A percentile compares a stretch with the other conserved stretches of the same genome.
These are phyloP conservation scores for Diaporthe humulicola DNA, from an alignment of 2,329 filamentous ascomycete genomes.

Conservation along the genomic window DNA sequence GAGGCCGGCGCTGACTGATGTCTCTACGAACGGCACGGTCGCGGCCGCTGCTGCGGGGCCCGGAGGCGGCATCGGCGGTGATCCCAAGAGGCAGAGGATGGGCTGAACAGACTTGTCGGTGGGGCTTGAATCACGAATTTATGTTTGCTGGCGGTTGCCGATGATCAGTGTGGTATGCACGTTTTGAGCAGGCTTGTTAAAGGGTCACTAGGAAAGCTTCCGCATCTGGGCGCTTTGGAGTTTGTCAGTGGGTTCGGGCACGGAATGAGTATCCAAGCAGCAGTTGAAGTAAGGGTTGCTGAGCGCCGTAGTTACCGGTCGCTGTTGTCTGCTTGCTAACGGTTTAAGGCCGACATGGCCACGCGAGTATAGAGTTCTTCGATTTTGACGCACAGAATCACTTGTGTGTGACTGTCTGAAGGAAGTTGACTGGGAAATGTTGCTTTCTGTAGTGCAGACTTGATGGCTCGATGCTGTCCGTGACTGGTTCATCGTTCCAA, in stretches of 20 bases:
- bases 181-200: conserved; percentile 1
- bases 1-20: conserved; percentile 63
- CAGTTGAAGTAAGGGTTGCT: neutral
- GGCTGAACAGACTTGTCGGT: neutral
- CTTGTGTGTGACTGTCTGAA: neutral
- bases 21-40: conserved; percentile 58
- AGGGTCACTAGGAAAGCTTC: neutral
- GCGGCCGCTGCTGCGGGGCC: conserved; percentile 45
- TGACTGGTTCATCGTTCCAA: neutral
- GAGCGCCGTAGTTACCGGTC: neutral
- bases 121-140: neutral
- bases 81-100: conserved; percentile 67
- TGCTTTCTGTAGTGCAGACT: neutral
- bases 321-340: neutral
- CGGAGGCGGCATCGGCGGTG: conserved; percentile 49
- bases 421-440: too few relatives aligned
- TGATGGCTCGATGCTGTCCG: neutral
- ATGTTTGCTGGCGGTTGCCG: neutral
- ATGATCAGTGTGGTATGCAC: neutral
- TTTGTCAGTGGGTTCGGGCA: neutral
- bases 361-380: neutral
- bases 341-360: neutral
- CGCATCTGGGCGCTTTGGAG: conserved; percentile 15
- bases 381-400: neutral
- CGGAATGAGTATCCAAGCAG: neutral